Percentiles rank a stretch among this genome's conserved stretches.
These are phyloP conservation scores for Babesia caballi DNA, from an alignment of 169 alveolate genomes.

Conservation along the genomic window DNA sequence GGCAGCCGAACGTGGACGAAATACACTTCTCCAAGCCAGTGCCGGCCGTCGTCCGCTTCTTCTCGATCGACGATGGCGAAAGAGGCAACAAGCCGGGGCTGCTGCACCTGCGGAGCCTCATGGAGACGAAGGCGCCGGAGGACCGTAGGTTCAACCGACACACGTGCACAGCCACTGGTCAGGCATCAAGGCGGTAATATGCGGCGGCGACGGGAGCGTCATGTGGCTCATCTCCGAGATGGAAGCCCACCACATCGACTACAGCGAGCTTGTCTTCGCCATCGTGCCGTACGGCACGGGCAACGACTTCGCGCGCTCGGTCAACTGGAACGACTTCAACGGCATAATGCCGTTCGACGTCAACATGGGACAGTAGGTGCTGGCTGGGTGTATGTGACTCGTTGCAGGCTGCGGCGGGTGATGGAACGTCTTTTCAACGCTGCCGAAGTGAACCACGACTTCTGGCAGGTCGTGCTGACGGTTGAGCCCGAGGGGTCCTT, in stretches of 20 bases:
- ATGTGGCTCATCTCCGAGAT: constrained; percentile 88
- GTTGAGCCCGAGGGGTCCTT: constrained; percentile 84
- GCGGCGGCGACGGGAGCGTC: constrained; percentile 96
- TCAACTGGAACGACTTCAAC: constrained; percentile 84
- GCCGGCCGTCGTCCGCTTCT: constrained; percentile 43
- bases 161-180: background rate
- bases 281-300: constrained; percentile 94
- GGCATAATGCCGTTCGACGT: constrained; percentile 74
- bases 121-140: background rate
- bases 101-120: constrained; percentile 31
- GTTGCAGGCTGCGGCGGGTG: constrained; percentile 66
- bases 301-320: constrained; percentile 90
- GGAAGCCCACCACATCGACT: constrained; percentile 74
- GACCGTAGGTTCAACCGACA: background rate
- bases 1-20: constrained; percentile 39
- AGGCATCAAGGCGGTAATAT: constrained; percentile 80
- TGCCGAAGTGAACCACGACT: constrained; percentile 80
- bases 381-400: background rate
- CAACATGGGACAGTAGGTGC: constrained; percentile 71
- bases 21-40: constrained; percentile 41
- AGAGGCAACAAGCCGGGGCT: constrained; percentile 81
- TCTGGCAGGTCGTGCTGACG: constrained; percentile 85
- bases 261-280: constrained; percentile 77
- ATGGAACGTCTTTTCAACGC: constrained; percentile 77
- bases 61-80: constrained; percentile 77